Percentiles rank a stretch among this genome's conserved stretches.
Conservation (phyloP, 129 eudicot species). For the Flaveria sonorensis region DNA sequence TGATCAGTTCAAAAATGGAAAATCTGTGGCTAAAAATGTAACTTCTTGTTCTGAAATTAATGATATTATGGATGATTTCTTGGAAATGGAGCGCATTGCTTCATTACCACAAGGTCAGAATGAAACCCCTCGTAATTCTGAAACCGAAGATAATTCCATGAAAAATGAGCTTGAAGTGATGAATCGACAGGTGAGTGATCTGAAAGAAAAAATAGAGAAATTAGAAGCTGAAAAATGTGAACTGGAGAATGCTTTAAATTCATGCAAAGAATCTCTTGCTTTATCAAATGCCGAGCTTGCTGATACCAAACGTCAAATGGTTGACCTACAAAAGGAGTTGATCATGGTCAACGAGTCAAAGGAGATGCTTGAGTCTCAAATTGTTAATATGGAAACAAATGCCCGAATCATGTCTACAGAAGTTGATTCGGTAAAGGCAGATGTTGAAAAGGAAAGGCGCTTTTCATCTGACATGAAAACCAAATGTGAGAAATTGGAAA, state of each 20-base stretch:
- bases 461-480: constrained; percentile 44
- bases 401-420: constrained; percentile 43
- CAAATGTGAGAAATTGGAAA: constrained; percentile 53
- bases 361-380: constrained; percentile 51
- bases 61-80: constrained; percentile 84
- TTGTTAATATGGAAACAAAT: constrained; percentile 51
- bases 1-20: constrained; percentile 64
- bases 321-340: constrained; percentile 62
- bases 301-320: constrained; percentile 43
- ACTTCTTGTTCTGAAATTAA: constrained; percentile 50
- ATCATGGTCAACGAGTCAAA: constrained; percentile 49
- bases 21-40: constrained; percentile 32
- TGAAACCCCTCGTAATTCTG: constrained; percentile 37
- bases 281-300: constrained; percentile 44
- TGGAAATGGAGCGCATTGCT: constrained; percentile 86
- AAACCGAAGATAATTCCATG: constrained; percentile 44
- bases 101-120: constrained; percentile 52
- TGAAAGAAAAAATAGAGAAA: constrained; percentile 53
- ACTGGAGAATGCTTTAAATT: constrained; percentile 48
- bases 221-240: constrained; percentile 64
- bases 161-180: constrained; percentile 56
- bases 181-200: constrained; percentile 42
- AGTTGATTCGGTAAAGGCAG: constrained; percentile 46
- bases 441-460: constrained; percentile 48
- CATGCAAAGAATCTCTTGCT: constrained; percentile 43